Percentiles rank a stretch among this genome's conserved stretches.
These are phyloP conservation scores for Baorangia bicolor DNA, from an alignment of 768 basidiomycete genomes.

Conservation along the genomic window DNA sequence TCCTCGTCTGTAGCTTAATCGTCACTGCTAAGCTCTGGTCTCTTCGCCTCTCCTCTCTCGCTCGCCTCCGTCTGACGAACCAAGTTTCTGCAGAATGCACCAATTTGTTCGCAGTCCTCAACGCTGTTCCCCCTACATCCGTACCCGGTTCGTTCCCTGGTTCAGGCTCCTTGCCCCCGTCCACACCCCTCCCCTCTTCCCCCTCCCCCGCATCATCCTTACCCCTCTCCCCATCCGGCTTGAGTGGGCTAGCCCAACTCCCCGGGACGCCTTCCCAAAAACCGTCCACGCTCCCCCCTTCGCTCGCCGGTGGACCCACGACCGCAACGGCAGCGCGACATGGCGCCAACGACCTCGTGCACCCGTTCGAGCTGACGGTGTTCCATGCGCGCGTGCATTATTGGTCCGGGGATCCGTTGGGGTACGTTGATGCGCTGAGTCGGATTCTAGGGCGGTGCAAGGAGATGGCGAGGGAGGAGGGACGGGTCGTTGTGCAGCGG, in stretches of 20 bases:
- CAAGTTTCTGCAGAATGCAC: slow-evolving; percentile 84
- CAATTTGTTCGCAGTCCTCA: slow-evolving; percentile 73
- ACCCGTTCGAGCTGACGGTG: slow-evolving; percentile 57
- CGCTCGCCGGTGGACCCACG: not conserved
- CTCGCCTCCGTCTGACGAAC: slow-evolving; percentile 81
- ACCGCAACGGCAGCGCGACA: slow-evolving; percentile 24
- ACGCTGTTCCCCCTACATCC: slow-evolving; percentile 51
- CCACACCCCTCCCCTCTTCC: slow-evolving; percentile 36
- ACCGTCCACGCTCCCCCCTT: slow-evolving; percentile 3
- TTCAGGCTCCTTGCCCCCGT: slow-evolving; percentile 7
- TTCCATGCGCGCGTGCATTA: slow-evolving; percentile 74
- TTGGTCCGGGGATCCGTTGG: slow-evolving; percentile 80
- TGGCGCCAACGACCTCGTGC: slow-evolving; percentile 10
- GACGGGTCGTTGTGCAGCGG: slow-evolving; percentile 17
- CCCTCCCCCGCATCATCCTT: slow-evolving; percentile 5
- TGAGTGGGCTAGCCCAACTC: slow-evolving; percentile 19
- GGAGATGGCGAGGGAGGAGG: slow-evolving; percentile 41
- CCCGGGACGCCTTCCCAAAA: slow-evolving; percentile 26
- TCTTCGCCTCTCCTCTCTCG: slow-evolving; percentile 73
- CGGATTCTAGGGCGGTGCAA: slow-evolving; percentile 65
- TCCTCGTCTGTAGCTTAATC: not conserved
- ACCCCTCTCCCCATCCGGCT: slow-evolving; percentile 25
- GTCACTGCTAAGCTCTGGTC: slow-evolving; percentile 67
- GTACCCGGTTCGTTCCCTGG: slow-evolving; percentile 56
- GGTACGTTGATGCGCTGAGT: slow-evolving; percentile 72